Base-by-base conservation (phyloP, 1,139 yeast species). In the Blastobotrys persicus region DNA sequence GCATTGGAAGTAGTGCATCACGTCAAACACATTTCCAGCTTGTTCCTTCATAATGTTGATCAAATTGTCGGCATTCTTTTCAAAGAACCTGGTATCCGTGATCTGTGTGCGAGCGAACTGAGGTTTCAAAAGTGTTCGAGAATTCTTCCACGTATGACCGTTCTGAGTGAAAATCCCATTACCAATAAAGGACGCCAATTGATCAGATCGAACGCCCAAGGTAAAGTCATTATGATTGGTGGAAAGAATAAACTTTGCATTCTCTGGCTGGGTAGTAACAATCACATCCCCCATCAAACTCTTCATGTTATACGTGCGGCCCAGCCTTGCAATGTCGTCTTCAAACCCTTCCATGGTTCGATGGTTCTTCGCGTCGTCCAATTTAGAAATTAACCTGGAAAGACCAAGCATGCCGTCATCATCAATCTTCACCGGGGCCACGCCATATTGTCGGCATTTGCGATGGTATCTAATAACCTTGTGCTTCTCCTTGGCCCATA, bases 121-220 rank as follows among this genome's bases (percentile, higher is more conserved):
- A 1, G 84, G 84, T 50, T 82, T 70, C 55, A 79, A 72, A 79
- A 79, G 68, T 2, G 80, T 75, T 41, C 84, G 67, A 13, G 81
- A 74, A 59, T 78, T 80, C 55, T 76, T 73, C 84, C 84, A 79
- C 1, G 76, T 77, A 42, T 65, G 67, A n/a, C 78, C 79, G 55
- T 78, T 81, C 39, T 77, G 69, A 2, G 83, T 78, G 64, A 79
- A 79, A 46, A 79, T 77, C 2, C 83, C 83, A 51, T 77, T 75
- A 7, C 83, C 83, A 42, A 79, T 67, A 33, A 77, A 61, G 1
- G 78, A 77, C 33, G 51, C 52, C 57, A 78, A 68, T 49, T 68
- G 72, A 3, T 59, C 59, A 60, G 75, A 75, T 56, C 83, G 72
- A 1, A 62, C 57, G 1, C 81, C 83, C 47, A 79, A 69, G n/a